Evolutionary conservation across 2,329 filamentous ascomycete species (phyloP).

Genomic region (Aspergillus costaricaensis): DNA sequence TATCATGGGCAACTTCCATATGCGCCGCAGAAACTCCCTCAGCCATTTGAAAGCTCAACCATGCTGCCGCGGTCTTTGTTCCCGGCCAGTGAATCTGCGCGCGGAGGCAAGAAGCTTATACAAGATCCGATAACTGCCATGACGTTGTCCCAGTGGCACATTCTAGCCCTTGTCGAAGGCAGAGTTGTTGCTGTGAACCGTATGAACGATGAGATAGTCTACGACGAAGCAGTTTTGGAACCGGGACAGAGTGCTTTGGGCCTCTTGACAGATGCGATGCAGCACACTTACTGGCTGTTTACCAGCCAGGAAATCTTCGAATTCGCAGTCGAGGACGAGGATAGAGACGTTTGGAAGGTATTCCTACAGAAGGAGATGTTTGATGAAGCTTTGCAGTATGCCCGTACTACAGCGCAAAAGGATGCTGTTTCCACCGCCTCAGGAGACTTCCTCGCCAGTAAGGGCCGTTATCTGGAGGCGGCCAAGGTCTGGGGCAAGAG

Average conservation of each 20-base stretch:
- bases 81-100: constrained; percentile 65
- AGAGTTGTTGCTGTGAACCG: constrained; percentile 83
- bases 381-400: constrained; percentile 82
- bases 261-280: constrained; percentile 84
- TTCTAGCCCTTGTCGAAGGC: constrained; percentile 78
- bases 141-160: constrained; percentile 89
- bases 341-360: constrained; percentile 91
- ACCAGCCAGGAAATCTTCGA: constrained; percentile 90
- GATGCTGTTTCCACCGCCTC: constrained; percentile 91
- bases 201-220: constrained; percentile 80
- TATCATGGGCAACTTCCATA: constrained; percentile 79
- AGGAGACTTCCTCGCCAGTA: constrained; percentile 81
- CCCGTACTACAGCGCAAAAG: constrained; percentile 75
- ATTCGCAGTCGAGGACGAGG: constrained; percentile 85
- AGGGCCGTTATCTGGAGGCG: constrained; percentile 80
- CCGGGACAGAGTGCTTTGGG: constrained; percentile 78
- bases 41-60: constrained; percentile 76
- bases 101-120: constrained; percentile 64
- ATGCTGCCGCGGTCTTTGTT: constrained; percentile 74
- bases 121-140: constrained; percentile 77
- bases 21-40: constrained; percentile 67
- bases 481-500: constrained; percentile 90
- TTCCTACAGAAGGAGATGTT: constrained; percentile 86
- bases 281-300: constrained; percentile 97
- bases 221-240: constrained; percentile 83